Evolutionary conservation across 1,139 yeast genomes (phyloP).

Genomic region (Suhomyces chickasaworum): DNA sequence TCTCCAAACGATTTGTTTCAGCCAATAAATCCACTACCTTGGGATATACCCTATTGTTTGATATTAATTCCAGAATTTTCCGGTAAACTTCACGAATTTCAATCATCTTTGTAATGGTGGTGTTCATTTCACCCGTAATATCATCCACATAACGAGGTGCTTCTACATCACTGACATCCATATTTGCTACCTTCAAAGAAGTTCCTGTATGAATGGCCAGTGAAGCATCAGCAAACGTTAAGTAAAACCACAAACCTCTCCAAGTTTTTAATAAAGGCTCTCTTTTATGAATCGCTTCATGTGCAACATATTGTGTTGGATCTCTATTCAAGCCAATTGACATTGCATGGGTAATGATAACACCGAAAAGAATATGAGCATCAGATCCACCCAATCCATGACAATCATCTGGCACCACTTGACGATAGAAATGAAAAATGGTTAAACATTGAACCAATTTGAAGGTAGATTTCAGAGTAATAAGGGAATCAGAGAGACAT

Average conservation of each 20-base stretch:
- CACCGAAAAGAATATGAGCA: slow-evolving; percentile 42
- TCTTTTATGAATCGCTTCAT: slow-evolving; percentile 34
- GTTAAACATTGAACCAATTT: slow-evolving; percentile 47
- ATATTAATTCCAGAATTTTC: slow-evolving; percentile 31
- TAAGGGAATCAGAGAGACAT: slow-evolving; percentile 35
- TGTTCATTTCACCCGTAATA: slow-evolving; percentile 23
- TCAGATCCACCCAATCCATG: slow-evolving; percentile 49
- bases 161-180: slow-evolving; percentile 39
- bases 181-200: slow-evolving; percentile 28
- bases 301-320: slow-evolving; percentile 37
- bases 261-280: slow-evolving; percentile 34
- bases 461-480: slow-evolving; percentile 34
- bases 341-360: slow-evolving; percentile 42
- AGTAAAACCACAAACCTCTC: slow-evolving; percentile 43
- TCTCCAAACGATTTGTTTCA: slow-evolving; percentile 44
- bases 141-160: slow-evolving; percentile 24
- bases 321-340: slow-evolving; percentile 49
- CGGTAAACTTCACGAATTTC: slow-evolving; percentile 34
- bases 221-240: slow-evolving; percentile 35
- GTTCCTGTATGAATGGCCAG: slow-evolving; percentile 41
- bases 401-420: slow-evolving; percentile 46
- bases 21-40: slow-evolving; percentile 39
- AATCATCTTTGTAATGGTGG: slow-evolving; percentile 17
- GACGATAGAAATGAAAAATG: slow-evolving; percentile 38
- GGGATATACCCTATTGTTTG: slow-evolving; percentile 35